These are phyloP conservation scores for Malassezia restricta DNA, from an alignment of 1,284 basidiomycete genomes.

Conservation along the genomic window DNA sequence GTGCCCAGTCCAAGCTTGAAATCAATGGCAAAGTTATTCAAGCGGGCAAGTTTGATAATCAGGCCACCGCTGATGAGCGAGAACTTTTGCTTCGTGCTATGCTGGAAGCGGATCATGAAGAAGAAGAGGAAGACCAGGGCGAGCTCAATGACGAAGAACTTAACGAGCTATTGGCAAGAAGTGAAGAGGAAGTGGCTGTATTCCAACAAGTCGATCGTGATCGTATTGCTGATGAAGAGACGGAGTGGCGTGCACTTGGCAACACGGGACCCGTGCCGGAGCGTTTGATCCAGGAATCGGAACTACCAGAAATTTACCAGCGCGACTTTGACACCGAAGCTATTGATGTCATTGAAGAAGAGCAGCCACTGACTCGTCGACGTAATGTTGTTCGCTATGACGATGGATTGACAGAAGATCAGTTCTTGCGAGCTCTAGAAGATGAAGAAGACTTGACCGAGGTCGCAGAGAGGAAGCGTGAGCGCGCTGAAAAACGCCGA, in stretches of 20 bases:
- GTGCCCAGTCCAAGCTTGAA: slow-evolving; percentile 90
- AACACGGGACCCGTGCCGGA: slow-evolving; percentile 56
- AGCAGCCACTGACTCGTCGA: slow-evolving; percentile 65
- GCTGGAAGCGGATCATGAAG: slow-evolving; percentile 45
- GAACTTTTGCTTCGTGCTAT: slow-evolving; percentile 73
- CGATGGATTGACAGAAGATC: slow-evolving; percentile 84
- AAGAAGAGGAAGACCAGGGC: slow-evolving; percentile 53
- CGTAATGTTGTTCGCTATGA: slow-evolving; percentile 80
- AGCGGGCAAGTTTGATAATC: slow-evolving; percentile 97
- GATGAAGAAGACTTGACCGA: slow-evolving; percentile 65
- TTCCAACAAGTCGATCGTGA: slow-evolving; percentile 78
- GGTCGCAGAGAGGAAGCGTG: slow-evolving; percentile 45
- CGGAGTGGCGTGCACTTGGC: slow-evolving; percentile 63
- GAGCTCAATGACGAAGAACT: slow-evolving; percentile 96
- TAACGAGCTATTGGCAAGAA: slow-evolving; percentile 80
- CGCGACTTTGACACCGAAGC: slow-evolving; percentile 51
- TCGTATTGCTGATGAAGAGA: slow-evolving; percentile 60
- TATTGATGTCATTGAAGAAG: slow-evolving; percentile 50
- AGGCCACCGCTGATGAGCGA: slow-evolving; percentile 92
- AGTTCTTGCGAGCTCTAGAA: slow-evolving; percentile 63
- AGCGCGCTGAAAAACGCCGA: slow-evolving; percentile 39
- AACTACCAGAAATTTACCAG: slow-evolving; percentile 85
- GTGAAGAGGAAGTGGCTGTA: slow-evolving; percentile 63
- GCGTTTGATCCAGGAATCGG: slow-evolving; percentile 71
- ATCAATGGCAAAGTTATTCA: slow-evolving; percentile 87